Percentiles rank a stretch among this genome's conserved stretches.
These are phyloP conservation scores for Cyclanthera cordifolia DNA, from an alignment of 306 rosid genomes.

Conservation along the genomic window DNA sequence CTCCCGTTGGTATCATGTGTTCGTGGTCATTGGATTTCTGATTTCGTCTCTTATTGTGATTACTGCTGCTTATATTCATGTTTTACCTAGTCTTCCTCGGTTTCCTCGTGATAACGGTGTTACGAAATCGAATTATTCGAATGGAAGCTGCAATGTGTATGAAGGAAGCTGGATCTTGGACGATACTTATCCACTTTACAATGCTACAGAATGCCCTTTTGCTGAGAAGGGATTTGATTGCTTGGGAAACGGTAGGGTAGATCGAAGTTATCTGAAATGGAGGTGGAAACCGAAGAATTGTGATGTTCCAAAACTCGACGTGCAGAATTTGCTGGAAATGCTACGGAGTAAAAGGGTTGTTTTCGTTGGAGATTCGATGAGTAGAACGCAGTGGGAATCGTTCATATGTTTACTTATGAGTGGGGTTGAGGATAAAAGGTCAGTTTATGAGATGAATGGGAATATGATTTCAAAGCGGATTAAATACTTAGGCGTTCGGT, in stretches of 20 bases:
- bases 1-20: conserved; percentile 34
- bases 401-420: conserved; percentile 73
- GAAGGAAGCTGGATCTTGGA: conserved; percentile 59
- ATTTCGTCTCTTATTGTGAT: conserved; percentile 49
- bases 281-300: conserved; percentile 66
- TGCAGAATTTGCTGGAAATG: conserved; percentile 37
- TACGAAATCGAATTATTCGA: conserved; percentile 20
- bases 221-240: conserved; percentile 70
- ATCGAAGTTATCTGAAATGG: conserved; percentile 54
- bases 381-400: conserved; percentile 89
- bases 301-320: conserved; percentile 40
- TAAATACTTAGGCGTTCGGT: conserved; percentile 62
- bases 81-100: conserved; percentile 44
- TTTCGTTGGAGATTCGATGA: conserved; percentile 87
- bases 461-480: conserved; percentile 53
- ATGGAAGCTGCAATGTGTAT: conserved; percentile 38
- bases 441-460: conserved; percentile 65
- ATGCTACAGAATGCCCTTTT: conserved; percentile 75
- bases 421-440: conserved; percentile 59
- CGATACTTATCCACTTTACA: conserved; percentile 41
- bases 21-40: conserved; percentile 36
- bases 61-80: conserved; percentile 43
- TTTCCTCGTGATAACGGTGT: conserved; percentile 27
- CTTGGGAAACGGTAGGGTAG: conserved; percentile 56
- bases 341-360: conserved; percentile 58